Evolutionary conservation across 2,329 filamentous ascomycete species (phyloP).

Genomic region (Epichloe brachyelytri): DNA sequence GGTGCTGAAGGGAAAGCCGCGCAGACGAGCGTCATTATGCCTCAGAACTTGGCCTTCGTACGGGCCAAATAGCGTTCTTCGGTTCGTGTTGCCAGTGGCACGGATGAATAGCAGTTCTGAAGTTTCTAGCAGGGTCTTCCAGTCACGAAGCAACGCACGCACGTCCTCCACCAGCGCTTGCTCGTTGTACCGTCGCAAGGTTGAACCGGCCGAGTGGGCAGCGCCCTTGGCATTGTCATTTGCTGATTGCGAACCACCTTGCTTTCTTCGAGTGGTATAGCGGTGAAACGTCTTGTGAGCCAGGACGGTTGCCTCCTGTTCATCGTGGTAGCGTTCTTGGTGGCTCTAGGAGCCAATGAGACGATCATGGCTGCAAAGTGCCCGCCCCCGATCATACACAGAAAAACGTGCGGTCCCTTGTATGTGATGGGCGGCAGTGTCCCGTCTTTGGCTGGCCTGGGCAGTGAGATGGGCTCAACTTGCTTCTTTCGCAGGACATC

Average conservation of each 20-base stretch:
- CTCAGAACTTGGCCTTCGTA: slow-evolving; percentile 80
- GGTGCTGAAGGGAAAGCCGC: slow-evolving; percentile 89
- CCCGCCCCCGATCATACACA: slow-evolving; percentile 97
- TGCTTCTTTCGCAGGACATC: slow-evolving; percentile 67
- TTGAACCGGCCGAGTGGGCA: slow-evolving; percentile 86
- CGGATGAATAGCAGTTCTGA: slow-evolving; percentile 80
- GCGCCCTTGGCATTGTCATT: slow-evolving; percentile 90
- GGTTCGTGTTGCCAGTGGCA: slow-evolving; percentile 76
- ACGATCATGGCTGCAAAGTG: slow-evolving; percentile 97
- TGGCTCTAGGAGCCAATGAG: slow-evolving; percentile 67
- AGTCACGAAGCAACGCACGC: slow-evolving; percentile 64
- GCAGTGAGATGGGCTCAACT: slow-evolving; percentile 46
- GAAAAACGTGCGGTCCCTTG: slow-evolving; percentile 74
- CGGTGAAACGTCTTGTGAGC: slow-evolving; percentile 97
- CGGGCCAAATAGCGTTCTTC: slow-evolving; percentile 76
- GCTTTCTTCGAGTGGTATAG: slow-evolving; percentile 91
- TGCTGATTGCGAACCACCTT: slow-evolving; percentile 87
- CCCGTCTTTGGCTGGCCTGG: slow-evolving; percentile 44
- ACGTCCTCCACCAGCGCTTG: slow-evolving; percentile 82
- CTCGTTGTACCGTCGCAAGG: slow-evolving; percentile 86
- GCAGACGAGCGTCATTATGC: slow-evolving; percentile 64
- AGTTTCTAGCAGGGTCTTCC: slow-evolving; percentile 74
- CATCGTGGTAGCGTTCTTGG: slow-evolving; percentile 54
- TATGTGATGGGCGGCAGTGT: slow-evolving; percentile 41
- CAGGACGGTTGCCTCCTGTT: slow-evolving; percentile 79